Percentiles rank a stretch among this genome's conserved stretches.
Conservation (phyloP, 192 early-diverging fungal species). For the Coemansia sp. region DNA sequence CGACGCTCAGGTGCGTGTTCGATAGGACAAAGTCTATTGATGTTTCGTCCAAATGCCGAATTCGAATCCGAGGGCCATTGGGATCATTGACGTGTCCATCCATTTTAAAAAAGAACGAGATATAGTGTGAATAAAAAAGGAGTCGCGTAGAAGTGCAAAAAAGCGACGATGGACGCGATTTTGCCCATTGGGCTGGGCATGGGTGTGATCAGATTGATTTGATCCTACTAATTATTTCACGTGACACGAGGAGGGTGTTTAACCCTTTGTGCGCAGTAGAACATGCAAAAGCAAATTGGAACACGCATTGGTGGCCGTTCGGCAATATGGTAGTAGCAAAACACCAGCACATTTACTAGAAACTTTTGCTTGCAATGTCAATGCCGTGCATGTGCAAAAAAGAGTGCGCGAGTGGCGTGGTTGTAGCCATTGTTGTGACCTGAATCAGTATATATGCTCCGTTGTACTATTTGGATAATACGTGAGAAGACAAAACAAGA, state of each 20-base stretch:
- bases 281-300: neutral
- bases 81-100: slow-evolving; percentile 26
- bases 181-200: too few relatives aligned
- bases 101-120: slow-evolving; percentile 6
- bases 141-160: neutral
- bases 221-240: neutral
- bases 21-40: slow-evolving; percentile 75
- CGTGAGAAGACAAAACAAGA: neutral
- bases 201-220: neutral
- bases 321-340: neutral
- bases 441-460: neutral
- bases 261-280: neutral
- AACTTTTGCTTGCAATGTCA: neutral
- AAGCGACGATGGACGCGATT: too few relatives aligned
- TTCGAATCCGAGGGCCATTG: slow-evolving; percentile 42
- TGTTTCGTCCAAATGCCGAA: slow-evolving; percentile 34
- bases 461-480: neutral
- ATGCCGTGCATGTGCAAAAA: too few relatives aligned
- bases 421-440: neutral
- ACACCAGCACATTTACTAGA: neutral
- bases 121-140: neutral
- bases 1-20: slow-evolving; percentile 78
- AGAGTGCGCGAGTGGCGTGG: neutral
- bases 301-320: neutral
- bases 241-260: neutral